Conservation (phyloP, 2,329 filamentous ascomycete genomes). For the Ceratocystis variospora region DNA sequence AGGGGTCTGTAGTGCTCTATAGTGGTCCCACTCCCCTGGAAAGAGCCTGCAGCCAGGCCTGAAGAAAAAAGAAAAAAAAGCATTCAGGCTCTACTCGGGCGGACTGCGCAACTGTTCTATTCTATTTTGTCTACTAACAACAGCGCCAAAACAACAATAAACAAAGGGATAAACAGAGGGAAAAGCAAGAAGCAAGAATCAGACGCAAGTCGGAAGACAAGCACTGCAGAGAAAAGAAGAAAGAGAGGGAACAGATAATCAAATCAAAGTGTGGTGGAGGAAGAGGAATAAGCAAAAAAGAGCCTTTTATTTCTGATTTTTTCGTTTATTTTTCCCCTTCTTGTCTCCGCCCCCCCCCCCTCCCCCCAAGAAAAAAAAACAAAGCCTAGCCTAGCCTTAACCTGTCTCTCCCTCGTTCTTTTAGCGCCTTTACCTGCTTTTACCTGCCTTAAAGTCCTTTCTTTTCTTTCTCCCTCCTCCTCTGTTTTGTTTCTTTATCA, state of each 20-base stretch:
- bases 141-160: neutral
- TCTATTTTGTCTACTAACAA: no score
- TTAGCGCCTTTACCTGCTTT: neutral
- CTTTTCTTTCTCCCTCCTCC: neutral
- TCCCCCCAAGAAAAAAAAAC: no score
- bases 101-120: no score
- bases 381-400: neutral
- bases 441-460: neutral
- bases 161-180: neutral
- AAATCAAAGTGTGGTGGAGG: neutral
- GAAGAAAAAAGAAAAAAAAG: neutral
- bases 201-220: no score
- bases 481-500: constrained; percentile 3
- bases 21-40: neutral
- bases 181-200: neutral
- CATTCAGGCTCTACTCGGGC: no score
- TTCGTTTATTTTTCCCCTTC: neutral
- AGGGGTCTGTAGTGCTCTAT: no score
- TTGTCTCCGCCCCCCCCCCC: neutral
- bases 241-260: neutral
- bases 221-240: neutral
- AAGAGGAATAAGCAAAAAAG: neutral
- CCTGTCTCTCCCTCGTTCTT: neutral
- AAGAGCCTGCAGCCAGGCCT: neutral
- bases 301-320: neutral